Conservation (phyloP, 1,284 basidiomycete genomes). For the Ceratorhiza oryzae-sativae region DNA sequence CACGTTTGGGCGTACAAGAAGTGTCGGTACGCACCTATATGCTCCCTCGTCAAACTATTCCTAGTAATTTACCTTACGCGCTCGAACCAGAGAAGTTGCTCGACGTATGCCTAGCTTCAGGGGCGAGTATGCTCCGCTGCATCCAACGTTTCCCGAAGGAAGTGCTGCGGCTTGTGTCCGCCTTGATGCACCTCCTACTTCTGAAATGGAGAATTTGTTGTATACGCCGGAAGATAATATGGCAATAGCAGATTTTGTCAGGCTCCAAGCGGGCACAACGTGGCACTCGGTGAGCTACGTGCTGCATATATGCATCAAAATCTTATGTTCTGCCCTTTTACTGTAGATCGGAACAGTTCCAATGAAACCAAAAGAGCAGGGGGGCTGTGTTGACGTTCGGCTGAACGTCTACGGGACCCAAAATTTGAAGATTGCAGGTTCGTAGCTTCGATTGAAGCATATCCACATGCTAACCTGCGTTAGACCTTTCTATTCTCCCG, state of each 20-base stretch:
- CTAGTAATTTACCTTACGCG: no score
- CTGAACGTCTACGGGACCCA: slow-evolving; percentile 69
- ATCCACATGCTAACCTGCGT: neutral
- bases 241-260: slow-evolving; percentile 56
- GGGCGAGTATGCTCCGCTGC: slow-evolving; percentile 57
- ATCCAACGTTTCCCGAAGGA: slow-evolving; percentile 60
- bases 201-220: slow-evolving; percentile 57
- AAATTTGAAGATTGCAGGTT: slow-evolving; percentile 63
- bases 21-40: slow-evolving; percentile 47
- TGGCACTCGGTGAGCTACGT: slow-evolving; percentile 46
- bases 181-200: slow-evolving; percentile 51
- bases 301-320: neutral
- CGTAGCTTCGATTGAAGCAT: neutral
- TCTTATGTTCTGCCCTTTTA: neutral
- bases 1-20: slow-evolving; percentile 66
- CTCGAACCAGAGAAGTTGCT: no score
- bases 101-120: slow-evolving; percentile 64
- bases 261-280: slow-evolving; percentile 46
- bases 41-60: neutral
- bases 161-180: slow-evolving; percentile 55
- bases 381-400: slow-evolving; percentile 67
- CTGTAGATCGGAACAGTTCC: slow-evolving; percentile 67
- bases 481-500: slow-evolving; percentile 15
- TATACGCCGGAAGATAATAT: slow-evolving; percentile 66
- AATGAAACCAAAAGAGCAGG: slow-evolving; percentile 64